Conservation (phyloP, 495 filamentous ascomycete species). For the Tuber borchii region DNA sequence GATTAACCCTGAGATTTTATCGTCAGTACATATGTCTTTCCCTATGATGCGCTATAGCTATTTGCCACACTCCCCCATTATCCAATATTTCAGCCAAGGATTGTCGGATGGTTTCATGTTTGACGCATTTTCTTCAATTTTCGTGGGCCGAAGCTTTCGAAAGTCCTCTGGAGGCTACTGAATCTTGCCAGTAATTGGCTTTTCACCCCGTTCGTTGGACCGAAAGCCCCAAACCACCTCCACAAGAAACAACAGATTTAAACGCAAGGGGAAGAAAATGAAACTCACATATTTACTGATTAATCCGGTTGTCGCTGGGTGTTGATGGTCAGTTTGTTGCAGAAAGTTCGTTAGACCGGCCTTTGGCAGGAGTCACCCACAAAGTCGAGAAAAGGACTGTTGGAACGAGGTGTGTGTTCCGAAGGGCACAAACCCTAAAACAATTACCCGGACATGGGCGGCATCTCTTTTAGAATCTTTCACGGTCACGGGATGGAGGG, state of each 20-base stretch:
- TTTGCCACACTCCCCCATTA: background rate
- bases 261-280: conserved; percentile 20
- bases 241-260: conserved; percentile 10
- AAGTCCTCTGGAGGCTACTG: background rate
- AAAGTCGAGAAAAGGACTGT: background rate
- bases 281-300: conserved; percentile 37
- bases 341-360: background rate
- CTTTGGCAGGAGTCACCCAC: background rate
- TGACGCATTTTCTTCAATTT: background rate
- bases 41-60: background rate
- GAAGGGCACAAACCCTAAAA: background rate
- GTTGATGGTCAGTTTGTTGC: conserved; percentile 12
- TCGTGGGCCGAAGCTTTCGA: background rate
- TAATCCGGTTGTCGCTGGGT: conserved; percentile 24
- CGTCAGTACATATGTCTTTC: conserved; percentile 8
- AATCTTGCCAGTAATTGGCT: background rate
- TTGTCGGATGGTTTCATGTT: background rate
- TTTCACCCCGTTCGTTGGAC: background rate
- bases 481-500: background rate
- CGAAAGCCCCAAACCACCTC: background rate
- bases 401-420: background rate
- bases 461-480: background rate
- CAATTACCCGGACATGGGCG: background rate
- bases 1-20: conserved; percentile 74
- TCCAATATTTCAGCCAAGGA: background rate